Evolutionary conservation across 73 alveolate species (phyloP).

Genomic region (Paramecium octaurelia): DNA sequence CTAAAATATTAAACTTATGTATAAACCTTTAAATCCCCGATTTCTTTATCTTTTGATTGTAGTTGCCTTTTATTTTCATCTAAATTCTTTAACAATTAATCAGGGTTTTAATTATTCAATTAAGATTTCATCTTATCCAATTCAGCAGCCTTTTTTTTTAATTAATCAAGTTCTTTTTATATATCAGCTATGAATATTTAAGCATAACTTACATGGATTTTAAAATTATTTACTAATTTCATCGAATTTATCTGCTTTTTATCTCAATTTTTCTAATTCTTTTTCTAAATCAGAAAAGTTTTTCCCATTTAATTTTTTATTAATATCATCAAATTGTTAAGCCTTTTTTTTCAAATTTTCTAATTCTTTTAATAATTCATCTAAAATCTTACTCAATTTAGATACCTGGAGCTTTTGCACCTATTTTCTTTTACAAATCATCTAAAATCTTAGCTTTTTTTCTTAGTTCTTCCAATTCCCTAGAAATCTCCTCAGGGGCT

Average conservation of each 20-base stretch:
- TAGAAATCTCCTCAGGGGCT: background rate
- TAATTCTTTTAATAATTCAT: background rate
- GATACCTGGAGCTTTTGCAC: background rate
- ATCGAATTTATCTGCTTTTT: conserved; percentile 23
- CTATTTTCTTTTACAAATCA: background rate
- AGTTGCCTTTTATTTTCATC: conserved; percentile 1
- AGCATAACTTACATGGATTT: background rate
- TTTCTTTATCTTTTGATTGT: background rate
- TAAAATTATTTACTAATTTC: background rate
- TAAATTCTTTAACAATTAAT: background rate
- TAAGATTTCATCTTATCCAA: background rate
- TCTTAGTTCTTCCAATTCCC: background rate
- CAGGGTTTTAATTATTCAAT: background rate
- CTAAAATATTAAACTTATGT: background rate
- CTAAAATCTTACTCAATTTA: background rate
- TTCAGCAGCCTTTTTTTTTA: conserved; percentile 1
- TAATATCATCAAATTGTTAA: conserved; percentile 8
- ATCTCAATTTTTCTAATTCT: background rate
- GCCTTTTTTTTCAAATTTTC: conserved; percentile 25
- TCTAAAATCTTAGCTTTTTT: background rate
- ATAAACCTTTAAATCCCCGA: background rate
- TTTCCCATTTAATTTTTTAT: background rate
- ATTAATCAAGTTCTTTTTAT: background rate
- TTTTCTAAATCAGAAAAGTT: conserved; percentile 1
- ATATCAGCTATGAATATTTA: background rate